These are phyloP conservation scores for Fusarium vanettenii DNA, from an alignment of 2,329 filamentous ascomycete species.

Conservation along the genomic window DNA sequence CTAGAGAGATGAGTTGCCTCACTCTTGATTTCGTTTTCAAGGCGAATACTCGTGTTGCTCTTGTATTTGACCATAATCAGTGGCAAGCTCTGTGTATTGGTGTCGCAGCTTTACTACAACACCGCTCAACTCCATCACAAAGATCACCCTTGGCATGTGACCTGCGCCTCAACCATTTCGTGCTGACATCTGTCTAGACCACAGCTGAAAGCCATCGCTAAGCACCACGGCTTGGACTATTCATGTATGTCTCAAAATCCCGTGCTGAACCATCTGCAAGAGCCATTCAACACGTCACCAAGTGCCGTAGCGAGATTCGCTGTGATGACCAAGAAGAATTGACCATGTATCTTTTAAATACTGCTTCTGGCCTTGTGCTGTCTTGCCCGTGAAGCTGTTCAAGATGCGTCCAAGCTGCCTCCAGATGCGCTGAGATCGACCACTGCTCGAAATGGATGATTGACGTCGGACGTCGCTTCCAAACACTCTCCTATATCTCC, in stretches of 20 bases:
- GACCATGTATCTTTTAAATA: not conserved
- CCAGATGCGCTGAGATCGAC: no score
- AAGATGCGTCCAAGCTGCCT: not conserved
- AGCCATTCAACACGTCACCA: not conserved
- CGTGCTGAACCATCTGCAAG: not conserved
- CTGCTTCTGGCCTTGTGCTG: not conserved
- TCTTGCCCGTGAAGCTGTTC: not conserved
- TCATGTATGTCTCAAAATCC: conserved; percentile 14
- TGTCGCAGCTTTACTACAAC: not conserved
- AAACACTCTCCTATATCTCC: not conserved
- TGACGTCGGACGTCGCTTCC: not conserved
- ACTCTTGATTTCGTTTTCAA: not conserved
- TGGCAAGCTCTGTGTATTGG: not conserved
- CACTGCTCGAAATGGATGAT: not conserved
- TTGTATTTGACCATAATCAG: not conserved
- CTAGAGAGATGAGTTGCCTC: conserved; percentile 14
- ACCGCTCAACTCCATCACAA: not conserved
- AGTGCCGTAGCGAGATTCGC: not conserved
- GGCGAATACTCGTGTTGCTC: not conserved
- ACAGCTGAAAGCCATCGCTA: not conserved
- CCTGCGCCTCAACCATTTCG: not conserved
- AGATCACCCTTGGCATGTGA: not conserved
- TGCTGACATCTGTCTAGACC: not conserved
- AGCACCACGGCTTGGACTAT: conserved; percentile 1
- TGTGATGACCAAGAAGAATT: not conserved